A percentile compares a stretch with the other conserved stretches of the same genome.
phyloP scores from a whole-genome alignment of 164 flowering plant genomes.

The Kalanchoe fedtschenkoi region DNA sequence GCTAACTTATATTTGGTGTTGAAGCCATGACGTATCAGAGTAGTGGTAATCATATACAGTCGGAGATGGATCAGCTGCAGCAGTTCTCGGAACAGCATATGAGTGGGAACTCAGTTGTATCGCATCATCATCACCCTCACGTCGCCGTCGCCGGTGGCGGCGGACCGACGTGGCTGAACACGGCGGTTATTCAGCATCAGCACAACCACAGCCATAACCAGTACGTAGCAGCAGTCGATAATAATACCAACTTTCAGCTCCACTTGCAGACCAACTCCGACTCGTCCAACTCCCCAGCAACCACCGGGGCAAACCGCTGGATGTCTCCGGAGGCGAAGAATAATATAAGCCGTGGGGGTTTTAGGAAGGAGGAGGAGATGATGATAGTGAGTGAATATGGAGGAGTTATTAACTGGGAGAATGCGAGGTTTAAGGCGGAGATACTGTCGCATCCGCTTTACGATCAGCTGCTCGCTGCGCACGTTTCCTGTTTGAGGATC shows the following conservation, averaged over 20 bases:
- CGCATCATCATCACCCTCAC: too few species aligned
- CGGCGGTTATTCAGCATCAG: conserved; percentile 37
- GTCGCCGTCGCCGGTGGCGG: conserved; percentile 2
- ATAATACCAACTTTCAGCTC: conserved; percentile 13
- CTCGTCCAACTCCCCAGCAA: conserved; percentile 17
- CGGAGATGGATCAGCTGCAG: not conserved
- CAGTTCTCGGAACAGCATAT: not conserved
- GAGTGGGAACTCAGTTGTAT: too few species aligned
- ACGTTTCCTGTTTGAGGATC: conserved; percentile 66
- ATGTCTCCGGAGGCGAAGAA: conserved; percentile 1
- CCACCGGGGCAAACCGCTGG: conserved; percentile 5
- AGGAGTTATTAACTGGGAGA: conserved; percentile 20
- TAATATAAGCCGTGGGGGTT: not conserved
- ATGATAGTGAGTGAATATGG: conserved; percentile 11
- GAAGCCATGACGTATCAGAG: not conserved
- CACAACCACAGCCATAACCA: conserved; percentile 4
- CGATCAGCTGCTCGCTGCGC: conserved; percentile 74
- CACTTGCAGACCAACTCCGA: conserved; percentile 34
- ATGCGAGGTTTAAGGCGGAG: conserved; percentile 55
- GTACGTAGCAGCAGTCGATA: conserved; percentile 24
- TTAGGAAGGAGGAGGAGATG: conserved; percentile 12
- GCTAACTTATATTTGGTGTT: too few species aligned
- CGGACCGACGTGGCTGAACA: conserved; percentile 51
- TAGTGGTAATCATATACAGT: conserved; percentile 1
- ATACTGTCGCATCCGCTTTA: conserved; percentile 61